A percentile compares a stretch with the other conserved stretches of the same genome.
Conservation (phyloP, 345 rosid genomes). For the Noccaea bulbosa region DNA sequence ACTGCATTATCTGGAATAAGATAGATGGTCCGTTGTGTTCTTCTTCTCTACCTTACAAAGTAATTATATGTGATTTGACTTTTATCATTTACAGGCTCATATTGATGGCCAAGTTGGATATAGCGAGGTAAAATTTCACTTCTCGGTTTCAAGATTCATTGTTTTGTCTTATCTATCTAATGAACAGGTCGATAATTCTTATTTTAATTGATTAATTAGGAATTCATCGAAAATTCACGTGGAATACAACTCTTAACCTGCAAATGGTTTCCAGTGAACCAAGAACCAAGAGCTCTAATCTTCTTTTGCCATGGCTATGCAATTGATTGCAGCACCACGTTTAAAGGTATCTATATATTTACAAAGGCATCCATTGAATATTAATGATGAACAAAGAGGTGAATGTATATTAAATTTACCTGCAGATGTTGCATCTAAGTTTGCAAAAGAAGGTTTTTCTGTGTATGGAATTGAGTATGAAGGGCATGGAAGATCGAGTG, state of each 20-base stretch:
- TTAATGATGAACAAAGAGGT: background rate
- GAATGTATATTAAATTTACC: constrained; percentile 1
- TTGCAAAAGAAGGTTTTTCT: constrained; percentile 71
- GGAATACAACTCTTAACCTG: constrained; percentile 81
- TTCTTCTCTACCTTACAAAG: constrained; percentile 4
- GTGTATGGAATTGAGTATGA: constrained; percentile 87
- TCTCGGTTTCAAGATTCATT: constrained; percentile 12
- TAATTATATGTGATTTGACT: constrained; percentile 9
- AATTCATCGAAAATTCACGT: constrained; percentile 56
- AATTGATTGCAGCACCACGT: constrained; percentile 91
- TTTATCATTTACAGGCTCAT: constrained; percentile 40
- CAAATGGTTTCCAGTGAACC: constrained; percentile 65
- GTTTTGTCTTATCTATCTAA: background rate
- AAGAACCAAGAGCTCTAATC: constrained; percentile 73
- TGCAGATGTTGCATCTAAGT: constrained; percentile 66
- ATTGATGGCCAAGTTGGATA: constrained; percentile 44
- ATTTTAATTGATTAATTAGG: constrained; percentile 44
- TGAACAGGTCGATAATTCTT: background rate
- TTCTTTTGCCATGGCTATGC: constrained; percentile 93
- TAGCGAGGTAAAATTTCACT: constrained; percentile 37
- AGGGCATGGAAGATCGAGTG: constrained; percentile 92
- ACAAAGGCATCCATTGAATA: background rate
- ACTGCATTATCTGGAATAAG: constrained; percentile 2
- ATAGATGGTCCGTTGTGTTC: constrained; percentile 36
- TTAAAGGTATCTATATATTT: constrained; percentile 57